Evolutionary conservation across 805 yeast genomes (phyloP), one percentile per base, ranked within the genome.

Genomic region (Yarrowia sp.): DNA sequence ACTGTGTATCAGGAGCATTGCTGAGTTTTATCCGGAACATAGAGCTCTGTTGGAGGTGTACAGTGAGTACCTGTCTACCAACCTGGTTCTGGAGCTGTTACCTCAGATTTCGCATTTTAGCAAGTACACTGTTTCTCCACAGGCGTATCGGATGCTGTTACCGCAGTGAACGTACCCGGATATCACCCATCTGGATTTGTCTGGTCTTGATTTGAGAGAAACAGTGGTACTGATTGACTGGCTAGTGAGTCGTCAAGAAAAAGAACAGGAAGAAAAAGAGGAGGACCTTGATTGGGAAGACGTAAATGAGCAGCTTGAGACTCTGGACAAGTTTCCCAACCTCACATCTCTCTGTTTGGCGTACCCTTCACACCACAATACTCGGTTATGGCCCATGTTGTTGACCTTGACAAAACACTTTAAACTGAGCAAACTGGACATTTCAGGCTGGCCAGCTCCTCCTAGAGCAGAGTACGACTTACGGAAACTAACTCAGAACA

Each of bases 351-450:
- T 49, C 4, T 3, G 21, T 33, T 12, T 49, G 21, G 30, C 56
- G 9, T 33, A 49, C 30, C 56, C 56, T 3, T 32, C 56, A 21
- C 17, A 49, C 9, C 21, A 49, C 40, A 49, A 33, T 33, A 4
- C 56, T 32, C 56, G 56, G 7, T 38, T 49, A 3, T 49, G 56
- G 56, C 56, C 56, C 1, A 32, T 49, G 56, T 33, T 49, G 28
- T 12, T 32, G 9, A 12, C 40, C 1, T 21, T 49, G 5, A 33
- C 40, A 2, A 49, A 49, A 49, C 14, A 49, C 9, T 49, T 49
- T 5, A 8, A 49, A 16, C 6, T 49, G 26, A 33, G 41, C 30
- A 28, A 28, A 10, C 14, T 49, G 41, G 41, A 49, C 16, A 33
- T 49, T 2, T 33, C 40, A 0, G 41, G 41, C 12, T 33, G 41